Percentiles rank a stretch among this genome's conserved stretches.
These are phyloP conservation scores for Dendrobium chrysotoxum DNA, from an alignment of 106 monocot genomes.

Conservation along the genomic window DNA sequence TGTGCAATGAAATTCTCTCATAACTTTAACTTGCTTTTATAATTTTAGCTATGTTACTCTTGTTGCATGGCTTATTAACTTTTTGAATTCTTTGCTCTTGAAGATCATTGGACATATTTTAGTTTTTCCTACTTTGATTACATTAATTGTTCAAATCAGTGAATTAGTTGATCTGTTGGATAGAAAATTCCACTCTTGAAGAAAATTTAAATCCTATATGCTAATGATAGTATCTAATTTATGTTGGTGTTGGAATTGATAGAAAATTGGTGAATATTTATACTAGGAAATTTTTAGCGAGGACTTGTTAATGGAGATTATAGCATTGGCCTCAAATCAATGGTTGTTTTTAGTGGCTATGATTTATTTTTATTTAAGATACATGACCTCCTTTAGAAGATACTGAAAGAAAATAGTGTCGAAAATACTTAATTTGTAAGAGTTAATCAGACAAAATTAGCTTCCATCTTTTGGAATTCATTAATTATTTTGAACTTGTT, in stretches of 20 bases:
- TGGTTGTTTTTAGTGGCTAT: not conserved
- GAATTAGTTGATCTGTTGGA: too few relatives aligned
- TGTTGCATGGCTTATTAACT: not conserved
- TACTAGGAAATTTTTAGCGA: not conserved
- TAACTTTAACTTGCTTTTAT: not conserved
- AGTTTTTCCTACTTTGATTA: not conserved
- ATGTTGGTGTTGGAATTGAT: not conserved
- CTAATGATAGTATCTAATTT: not conserved
- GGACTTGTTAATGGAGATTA: not conserved
- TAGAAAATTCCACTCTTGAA: too few relatives aligned
- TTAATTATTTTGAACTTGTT: too few relatives aligned
- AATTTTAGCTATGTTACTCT: not conserved
- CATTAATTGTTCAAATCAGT: not conserved
- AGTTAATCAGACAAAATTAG: too few relatives aligned
- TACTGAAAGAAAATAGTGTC: too few relatives aligned
- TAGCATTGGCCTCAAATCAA: not conserved
- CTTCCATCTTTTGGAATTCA: too few relatives aligned
- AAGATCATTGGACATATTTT: not conserved
- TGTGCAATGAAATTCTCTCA: not conserved
- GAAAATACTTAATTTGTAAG: too few relatives aligned
- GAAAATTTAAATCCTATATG: not conserved
- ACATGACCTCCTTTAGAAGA: too few relatives aligned
- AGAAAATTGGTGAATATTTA: not conserved
- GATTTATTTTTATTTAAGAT: constrained; percentile 1
- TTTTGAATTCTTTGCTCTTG: not conserved